Conservation (phyloP, 1,139 yeast genomes). For the Kluyveromyces sp. region DNA sequence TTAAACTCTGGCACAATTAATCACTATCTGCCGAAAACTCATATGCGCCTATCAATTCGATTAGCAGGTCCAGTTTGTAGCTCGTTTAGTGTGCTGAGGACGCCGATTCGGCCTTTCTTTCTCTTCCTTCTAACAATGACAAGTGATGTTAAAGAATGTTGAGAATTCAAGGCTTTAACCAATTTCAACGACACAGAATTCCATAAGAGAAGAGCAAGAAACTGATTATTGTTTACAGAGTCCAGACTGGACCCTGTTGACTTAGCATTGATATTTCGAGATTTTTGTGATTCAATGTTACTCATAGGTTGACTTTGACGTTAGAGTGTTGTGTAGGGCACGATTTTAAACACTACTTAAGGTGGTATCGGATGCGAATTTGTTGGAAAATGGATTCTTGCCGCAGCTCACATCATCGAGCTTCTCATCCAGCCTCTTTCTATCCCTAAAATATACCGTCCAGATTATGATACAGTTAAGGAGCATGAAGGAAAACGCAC, state of each 20-base stretch:
- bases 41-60: background rate
- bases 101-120: background rate
- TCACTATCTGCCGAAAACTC: background rate
- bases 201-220: too few relatives aligned
- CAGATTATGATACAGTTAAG: slow-evolving; percentile 32
- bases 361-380: slow-evolving; percentile 10
- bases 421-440: slow-evolving; percentile 15
- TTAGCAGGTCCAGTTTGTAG: background rate
- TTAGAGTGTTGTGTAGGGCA: too few relatives aligned
- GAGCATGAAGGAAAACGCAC: slow-evolving; percentile 44
- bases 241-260: too few relatives aligned
- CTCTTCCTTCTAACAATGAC: background rate
- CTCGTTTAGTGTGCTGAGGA: background rate
- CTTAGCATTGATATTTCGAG: too few relatives aligned
- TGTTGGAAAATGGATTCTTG: slow-evolving; percentile 4
- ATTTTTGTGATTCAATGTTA: too few relatives aligned
- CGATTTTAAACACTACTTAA: slow-evolving; percentile 3
- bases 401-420: slow-evolving; percentile 6
- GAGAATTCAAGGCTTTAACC: too few relatives aligned
- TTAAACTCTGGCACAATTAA: background rate
- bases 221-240: too few relatives aligned
- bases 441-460: slow-evolving; percentile 28
- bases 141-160: background rate
- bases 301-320: too few relatives aligned
- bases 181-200: too few relatives aligned